Evolutionary conservation across 2,329 filamentous ascomycete species (phyloP).

Genomic region (Cercospora zeina): DNA sequence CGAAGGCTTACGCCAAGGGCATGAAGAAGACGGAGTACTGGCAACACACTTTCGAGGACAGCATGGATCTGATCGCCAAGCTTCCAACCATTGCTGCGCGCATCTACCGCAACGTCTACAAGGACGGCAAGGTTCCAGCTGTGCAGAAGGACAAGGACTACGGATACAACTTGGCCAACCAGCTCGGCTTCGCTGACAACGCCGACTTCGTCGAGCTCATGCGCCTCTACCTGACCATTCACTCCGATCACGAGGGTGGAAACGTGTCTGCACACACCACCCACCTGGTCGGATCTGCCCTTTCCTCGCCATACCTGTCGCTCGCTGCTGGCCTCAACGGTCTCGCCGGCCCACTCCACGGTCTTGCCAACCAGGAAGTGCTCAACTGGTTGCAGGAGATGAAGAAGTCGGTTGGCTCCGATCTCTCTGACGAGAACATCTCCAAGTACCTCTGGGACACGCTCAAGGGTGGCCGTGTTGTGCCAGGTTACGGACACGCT

Average conservation of each 20-base stretch:
- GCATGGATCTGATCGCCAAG: constrained; percentile 99
- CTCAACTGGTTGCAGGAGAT: constrained; percentile 99
- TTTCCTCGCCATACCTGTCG: constrained; percentile 97
- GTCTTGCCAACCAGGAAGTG: constrained; percentile 99
- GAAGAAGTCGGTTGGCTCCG: constrained; percentile 91
- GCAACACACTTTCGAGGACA: constrained; percentile 98
- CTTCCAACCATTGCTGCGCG: constrained; percentile 95
- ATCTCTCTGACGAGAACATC: constrained; percentile 94
- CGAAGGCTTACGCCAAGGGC: constrained; percentile 98
- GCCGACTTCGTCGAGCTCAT: constrained; percentile 96
- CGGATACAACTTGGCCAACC: constrained; percentile 98
- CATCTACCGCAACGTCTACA: constrained; percentile 99
- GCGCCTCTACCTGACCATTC: constrained; percentile 98
- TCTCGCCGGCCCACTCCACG: constrained; percentile 96
- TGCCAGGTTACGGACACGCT: constrained; percentile 97
- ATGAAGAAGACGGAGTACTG: constrained; percentile 99
- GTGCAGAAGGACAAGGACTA: constrained; percentile 99
- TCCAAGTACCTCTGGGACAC: constrained; percentile 99
- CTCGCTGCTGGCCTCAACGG: constrained; percentile 95
- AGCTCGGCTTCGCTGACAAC: constrained; percentile 95
- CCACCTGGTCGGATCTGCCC: constrained; percentile 92
- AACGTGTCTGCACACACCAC: constrained; percentile 99
- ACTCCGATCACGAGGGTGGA: constrained; percentile 99
- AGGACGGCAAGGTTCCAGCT: constrained; percentile 95
- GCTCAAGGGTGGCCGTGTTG: constrained; percentile 91